Base-by-base conservation (phyloP, 2,329 filamentous ascomycete genomes). In the Arthrinium puccinioides region DNA sequence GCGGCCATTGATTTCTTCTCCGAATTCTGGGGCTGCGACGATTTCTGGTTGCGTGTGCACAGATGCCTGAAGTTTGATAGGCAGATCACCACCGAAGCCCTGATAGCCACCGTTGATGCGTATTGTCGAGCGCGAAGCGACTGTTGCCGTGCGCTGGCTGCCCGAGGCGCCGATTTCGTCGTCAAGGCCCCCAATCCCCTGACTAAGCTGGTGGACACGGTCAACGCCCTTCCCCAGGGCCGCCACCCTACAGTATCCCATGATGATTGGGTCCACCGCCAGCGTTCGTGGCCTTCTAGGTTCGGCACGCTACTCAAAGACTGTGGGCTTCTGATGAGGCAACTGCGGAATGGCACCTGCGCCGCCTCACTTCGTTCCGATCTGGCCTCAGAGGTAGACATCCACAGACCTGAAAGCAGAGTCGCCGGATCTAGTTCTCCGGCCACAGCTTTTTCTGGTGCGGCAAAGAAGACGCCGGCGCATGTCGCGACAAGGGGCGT, bases 1-100 rank as follows among this genome's bases (percentile, higher is more conserved):
- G 40, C 38, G 27, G 40, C 32, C 30, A 36, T 39, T 18, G n/a
- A 30, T n/a, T 35, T 34, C 24, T 42, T 42, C 14, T 6, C 11
- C 6, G 16, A 27, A 5, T 42, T 38, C 32, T 39, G 21, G 36
- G 32, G 26, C 8, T 28, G n/a, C 9, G 9, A 13, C 6, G 26
- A 38, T 27, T 42, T 42, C 19, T 42, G 40, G 40, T n/a, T 19
- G 9, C 32, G 28, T 3, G 10, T 42, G 16, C 32, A 32, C 9
- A 8, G 15, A 4, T 19, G 25, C 7, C 28, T 42, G 18, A 20
- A 21, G 4, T 37, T 39, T n/a, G 19, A 31, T 15, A 6, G 6
- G 8, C 19, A 19, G 13, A 24, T 31, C n/a, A 36, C 21, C 10
- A 21, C 21, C n/a, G n/a, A 21, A 3, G 34, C 34, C 21, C 11